phyloP scores from a whole-genome alignment of 495 filamentous ascomycete genomes.

The Xylaria longipes region DNA sequence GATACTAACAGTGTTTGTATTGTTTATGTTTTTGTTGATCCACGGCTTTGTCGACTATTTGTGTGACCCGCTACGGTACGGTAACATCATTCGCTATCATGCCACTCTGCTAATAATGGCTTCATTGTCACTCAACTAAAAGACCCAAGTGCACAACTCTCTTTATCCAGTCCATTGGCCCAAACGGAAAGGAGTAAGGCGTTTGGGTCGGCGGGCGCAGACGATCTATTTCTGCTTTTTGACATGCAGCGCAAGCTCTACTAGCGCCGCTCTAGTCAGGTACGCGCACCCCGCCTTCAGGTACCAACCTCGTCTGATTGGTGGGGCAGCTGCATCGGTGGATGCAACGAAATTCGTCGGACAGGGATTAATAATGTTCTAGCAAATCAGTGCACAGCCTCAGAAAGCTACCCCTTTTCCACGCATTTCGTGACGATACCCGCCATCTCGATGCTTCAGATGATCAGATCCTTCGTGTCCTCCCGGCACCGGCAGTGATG shows the following conservation, averaged over 20 bases:
- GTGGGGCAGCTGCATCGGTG: background rate
- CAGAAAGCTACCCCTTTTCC: constrained; percentile 23
- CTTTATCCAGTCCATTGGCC: background rate
- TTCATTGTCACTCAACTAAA: constrained; percentile 10
- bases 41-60: background rate
- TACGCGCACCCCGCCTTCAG: constrained; percentile 13
- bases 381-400: constrained; percentile 11
- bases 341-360: background rate
- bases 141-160: constrained; percentile 7
- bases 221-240: constrained; percentile 22
- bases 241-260: constrained; percentile 13
- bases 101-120: background rate
- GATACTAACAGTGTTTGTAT: background rate
- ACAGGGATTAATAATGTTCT: background rate
- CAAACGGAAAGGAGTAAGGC: background rate
- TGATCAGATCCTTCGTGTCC: background rate
- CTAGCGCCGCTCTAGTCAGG: constrained; percentile 17
- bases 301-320: constrained; percentile 20
- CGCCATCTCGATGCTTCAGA: background rate
- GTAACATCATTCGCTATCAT: background rate
- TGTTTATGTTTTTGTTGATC: constrained; percentile 6
- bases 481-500: background rate
- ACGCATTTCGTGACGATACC: constrained; percentile 14
- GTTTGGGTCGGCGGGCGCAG: background rate
- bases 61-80: background rate